Conservation (phyloP, 163 green algal genomes). For the Scenedesmus sp. region DNA sequence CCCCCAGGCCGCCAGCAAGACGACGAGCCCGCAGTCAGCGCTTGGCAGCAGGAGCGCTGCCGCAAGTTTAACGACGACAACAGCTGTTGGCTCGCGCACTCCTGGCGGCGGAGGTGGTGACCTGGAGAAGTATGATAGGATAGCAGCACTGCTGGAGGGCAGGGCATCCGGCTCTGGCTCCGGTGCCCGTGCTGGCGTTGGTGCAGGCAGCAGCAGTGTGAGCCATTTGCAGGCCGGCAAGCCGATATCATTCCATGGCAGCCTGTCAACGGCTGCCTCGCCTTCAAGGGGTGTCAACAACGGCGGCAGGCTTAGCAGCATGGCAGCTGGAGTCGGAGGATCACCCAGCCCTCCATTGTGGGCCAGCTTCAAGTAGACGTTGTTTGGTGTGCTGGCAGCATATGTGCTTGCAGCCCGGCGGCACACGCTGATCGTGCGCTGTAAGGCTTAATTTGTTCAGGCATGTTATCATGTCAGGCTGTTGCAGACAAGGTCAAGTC, state of each 20-base stretch:
- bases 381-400: too few species aligned
- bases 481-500: too few species aligned
- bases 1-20: not conserved
- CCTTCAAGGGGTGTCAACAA: not conserved
- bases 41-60: not conserved
- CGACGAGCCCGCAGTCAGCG: not conserved
- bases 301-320: not conserved
- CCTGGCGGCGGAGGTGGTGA: constrained; percentile 5
- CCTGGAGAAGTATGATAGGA: constrained; percentile 36
- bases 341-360: not conserved
- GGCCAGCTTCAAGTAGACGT: not conserved
- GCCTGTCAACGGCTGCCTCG: not conserved
- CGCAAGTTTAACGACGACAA: not conserved
- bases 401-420: too few species aligned
- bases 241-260: not conserved
- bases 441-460: too few species aligned
- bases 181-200: not conserved
- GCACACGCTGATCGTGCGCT: too few species aligned
- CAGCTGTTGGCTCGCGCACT: not conserved
- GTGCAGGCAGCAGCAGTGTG: not conserved
- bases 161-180: not conserved
- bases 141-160: constrained; percentile 40
- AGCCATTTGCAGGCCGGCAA: constrained; percentile 4
- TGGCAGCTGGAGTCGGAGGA: not conserved
- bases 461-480: too few species aligned